Conservation (phyloP, 805 yeast species). For the Nakazawaea wyomingensis region DNA sequence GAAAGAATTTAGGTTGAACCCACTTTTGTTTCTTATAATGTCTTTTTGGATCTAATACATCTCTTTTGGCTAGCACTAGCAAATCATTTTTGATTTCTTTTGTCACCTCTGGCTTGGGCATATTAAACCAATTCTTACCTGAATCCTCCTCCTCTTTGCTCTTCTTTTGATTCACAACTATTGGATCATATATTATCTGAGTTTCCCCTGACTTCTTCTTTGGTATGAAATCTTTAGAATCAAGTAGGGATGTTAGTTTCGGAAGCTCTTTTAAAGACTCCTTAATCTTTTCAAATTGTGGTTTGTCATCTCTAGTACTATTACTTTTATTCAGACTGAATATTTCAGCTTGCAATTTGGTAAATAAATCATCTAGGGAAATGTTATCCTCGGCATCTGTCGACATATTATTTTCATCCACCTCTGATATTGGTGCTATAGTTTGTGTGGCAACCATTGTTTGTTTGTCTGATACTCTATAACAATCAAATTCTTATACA, state of each 20-base stretch:
- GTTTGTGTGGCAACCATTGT: background rate
- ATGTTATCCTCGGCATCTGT: background rate
- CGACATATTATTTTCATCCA: background rate
- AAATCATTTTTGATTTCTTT: conserved; percentile 72
- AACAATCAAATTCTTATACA: no score
- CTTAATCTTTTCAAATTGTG: conserved; percentile 31
- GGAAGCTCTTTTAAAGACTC: conserved; percentile 32
- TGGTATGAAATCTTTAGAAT: conserved; percentile 14
- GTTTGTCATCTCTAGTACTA: conserved; percentile 10
- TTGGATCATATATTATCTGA: conserved; percentile 44
- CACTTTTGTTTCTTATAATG: conserved; percentile 87
- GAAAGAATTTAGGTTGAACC: conserved; percentile 73
- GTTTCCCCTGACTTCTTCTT: conserved; percentile 12
- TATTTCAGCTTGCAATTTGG: conserved; percentile 19
- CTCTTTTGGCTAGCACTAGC: conserved; percentile 74
- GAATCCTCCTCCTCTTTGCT: conserved; percentile 25
- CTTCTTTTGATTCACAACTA: conserved; percentile 20
- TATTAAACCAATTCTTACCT: conserved; percentile 71
- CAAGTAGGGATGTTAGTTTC: conserved; percentile 32
- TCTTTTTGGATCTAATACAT: conserved; percentile 90
- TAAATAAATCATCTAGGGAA: conserved; percentile 30
- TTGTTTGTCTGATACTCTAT: background rate
- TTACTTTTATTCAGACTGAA: background rate
- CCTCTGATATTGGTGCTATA: background rate
- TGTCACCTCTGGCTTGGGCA: conserved; percentile 74